Evolutionary conservation across 2,329 filamentous ascomycete species (phyloP), one percentile per base, ranked within the genome.

Genomic region (Lithohypha guttulata): DNA sequence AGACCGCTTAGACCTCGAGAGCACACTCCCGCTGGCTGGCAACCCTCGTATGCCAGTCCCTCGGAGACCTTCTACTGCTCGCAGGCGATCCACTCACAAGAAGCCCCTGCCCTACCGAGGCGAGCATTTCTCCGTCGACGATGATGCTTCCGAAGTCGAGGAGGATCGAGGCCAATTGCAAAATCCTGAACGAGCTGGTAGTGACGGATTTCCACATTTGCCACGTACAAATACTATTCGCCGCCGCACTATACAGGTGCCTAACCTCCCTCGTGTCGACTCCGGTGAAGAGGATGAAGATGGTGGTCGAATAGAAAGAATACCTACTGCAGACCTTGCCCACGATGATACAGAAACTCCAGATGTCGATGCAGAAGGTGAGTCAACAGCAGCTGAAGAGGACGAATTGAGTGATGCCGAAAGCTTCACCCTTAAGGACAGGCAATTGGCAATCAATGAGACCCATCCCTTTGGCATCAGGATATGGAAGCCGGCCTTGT

Each of bases 401-500:
- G 81, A 82, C 14, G 79, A 83, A 21, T 55, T 87, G 36, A 95
- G 89, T 59, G 91, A 96, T 52, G 83, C 91, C 1, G 91, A 95
- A 63, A 96, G 89, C 65, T 98, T 98, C 59, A 98, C 91, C 0
- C 73, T 98, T 52, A 94, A 93, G 60, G 91, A 98, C 60, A 78
- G 91, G 41, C 91, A 98, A 62, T 79, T 94, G 58, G 91, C 91
- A 49, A 98, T 98, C 69, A 98, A 98, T 63, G 81, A 94, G 59
- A 98, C 91, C 1, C 91, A 98, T 68, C 91, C 91, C 1, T 98
- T 98, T 54, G 91, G 91, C 69, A 96, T 98, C 57, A 79, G 93
- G 58, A 84, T 98, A 47, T 98, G 91, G 91, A 98, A 98, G 61
- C 91, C 91, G 29, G 93, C 91, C 1, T 62, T 98, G 47, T 98